Percentiles rank a stretch among this genome's conserved stretches.
Conservation (phyloP, 2,329 filamentous ascomycete species). For the Sclerotinia borealis region DNA sequence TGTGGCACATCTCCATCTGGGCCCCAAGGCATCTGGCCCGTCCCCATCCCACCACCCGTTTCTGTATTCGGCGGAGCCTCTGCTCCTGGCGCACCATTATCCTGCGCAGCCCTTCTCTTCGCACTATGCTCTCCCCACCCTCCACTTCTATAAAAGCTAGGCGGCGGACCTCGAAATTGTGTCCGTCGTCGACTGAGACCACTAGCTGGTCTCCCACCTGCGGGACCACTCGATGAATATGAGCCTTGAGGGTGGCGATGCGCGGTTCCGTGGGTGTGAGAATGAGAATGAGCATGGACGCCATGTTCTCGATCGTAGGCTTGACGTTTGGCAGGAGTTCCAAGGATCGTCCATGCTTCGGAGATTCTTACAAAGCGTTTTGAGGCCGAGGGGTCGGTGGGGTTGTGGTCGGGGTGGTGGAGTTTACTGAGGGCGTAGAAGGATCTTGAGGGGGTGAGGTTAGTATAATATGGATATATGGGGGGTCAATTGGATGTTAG, state of each 20-base stretch:
- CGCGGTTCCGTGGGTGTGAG: conserved; percentile 9
- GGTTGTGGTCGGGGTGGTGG: conserved; percentile 91
- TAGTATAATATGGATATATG: too few relatives aligned
- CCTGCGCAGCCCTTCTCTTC: conserved; percentile 51
- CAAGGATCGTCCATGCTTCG: conserved; percentile 76
- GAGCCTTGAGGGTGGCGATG: conserved; percentile 38
- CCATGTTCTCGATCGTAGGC: conserved; percentile 68
- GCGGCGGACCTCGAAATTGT: conserved; percentile 78
- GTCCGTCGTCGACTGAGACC: conserved; percentile 73
- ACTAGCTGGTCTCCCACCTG: conserved; percentile 70
- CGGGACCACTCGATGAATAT: conserved; percentile 54
- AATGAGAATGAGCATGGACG: conserved; percentile 10
- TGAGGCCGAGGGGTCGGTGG: conserved; percentile 62
- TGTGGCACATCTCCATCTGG: conserved; percentile 57
- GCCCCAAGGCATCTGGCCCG: conserved; percentile 46
- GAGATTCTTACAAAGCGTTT: conserved; percentile 76
- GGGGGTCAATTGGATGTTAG: neutral
- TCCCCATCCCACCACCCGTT: conserved; percentile 50
- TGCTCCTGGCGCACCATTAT: conserved; percentile 16
- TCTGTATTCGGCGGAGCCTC: conserved; percentile 21
- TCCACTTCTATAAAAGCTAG: conserved; percentile 78
- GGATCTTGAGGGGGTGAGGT: conserved; percentile 39
- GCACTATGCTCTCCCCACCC: conserved; percentile 65
- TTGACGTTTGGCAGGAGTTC: conserved; percentile 65
- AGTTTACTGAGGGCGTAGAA: conserved; percentile 90